Evolutionary conservation across 257 asterid genomes (phyloP), one percentile per base, ranked within the genome.

Genomic region (Fraxinus cuspidata): DNA sequence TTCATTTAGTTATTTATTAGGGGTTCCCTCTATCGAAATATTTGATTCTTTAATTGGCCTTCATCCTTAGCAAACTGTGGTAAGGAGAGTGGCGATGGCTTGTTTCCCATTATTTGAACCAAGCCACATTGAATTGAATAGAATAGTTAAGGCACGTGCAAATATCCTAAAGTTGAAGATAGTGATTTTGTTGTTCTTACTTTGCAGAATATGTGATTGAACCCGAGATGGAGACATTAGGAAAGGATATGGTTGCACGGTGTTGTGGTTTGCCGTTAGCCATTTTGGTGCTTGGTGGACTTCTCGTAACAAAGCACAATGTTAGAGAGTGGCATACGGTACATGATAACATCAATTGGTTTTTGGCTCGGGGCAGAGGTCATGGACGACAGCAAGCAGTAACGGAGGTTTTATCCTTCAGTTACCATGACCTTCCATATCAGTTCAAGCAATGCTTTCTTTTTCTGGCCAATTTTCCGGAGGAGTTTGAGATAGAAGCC

Each of bases 401-500:
- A 2, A 78, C 73, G 0, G 77, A 81, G 28, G 87, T 84, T 38
- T 56, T 84, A 40, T 82, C 77, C 72, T 75, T 84, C 79, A 84
- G 85, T 66, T 84, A 84, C 74, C 79, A 74, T 4, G 85, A 84
- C 74, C 77, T 84, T 2, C 85, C 87, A 0, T 78, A 74, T 72
- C 79, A 75, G 42, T 81, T 81, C 83, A 84, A 84, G 77, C 85
- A 84, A 77, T 81, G 85, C 74, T 81, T 84, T 71, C 87, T 84
- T 18, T 81, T 71, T 23, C 29, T 84, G 23, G 87, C 85, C 74
- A 84, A 81, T 75, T 81, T 84, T 47, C 85, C 87, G 0, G 87
- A 84, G 79, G 87, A 84, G 78, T 81, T 78, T 16, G 85, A 81
- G 76, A 77, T 84, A 38, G 85, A 84, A 78, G 87, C 87, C 40